Evolutionary conservation across 2,329 filamentous ascomycete genomes (phyloP), one percentile per base, ranked within the genome.

Genomic region (Coleophoma crateriformis): DNA sequence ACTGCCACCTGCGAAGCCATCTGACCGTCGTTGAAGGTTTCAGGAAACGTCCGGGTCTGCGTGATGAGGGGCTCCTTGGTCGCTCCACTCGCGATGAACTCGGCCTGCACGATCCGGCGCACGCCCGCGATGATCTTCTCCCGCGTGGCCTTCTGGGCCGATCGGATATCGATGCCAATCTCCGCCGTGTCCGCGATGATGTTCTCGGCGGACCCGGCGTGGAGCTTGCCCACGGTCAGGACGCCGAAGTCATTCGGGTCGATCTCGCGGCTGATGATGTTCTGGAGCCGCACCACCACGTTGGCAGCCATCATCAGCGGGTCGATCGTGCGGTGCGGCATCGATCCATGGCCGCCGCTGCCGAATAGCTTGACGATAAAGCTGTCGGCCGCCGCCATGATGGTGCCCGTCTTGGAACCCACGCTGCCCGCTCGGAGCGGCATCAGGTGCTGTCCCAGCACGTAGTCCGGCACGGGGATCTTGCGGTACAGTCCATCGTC

Each of bases 201-300:
- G 56, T 84, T 84, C 60, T 82, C 79, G 1, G 77, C 73, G 53
- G 79, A 72, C 1, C 81, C 81, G 0, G 77, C 79, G 51, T 81
- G 73, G n/a, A 84, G 63, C 47, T 71, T 73, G 8, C 77, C 78
- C 7, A 82, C 77, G 0, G 79, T 83, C 7, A 84, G 69, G 7
- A 84, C 81, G 12, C 72, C 77, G 12, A 73, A 67, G 49, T 83
- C 78, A 33, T 68, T 52, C 39, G 79, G 73, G 48, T 78, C 69
- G 3, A 78, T 65, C 62, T 82, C 79, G 10, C 80, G 67, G 19
- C 71, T 71, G 22, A 80, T 77, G 35, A 84, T 76, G n/a, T 71
- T 73, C 62, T 84, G 81, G n/a, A 84, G 66, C 15, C 78, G 67
- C 14, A 81, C 63, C 6, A 84, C 74, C 7, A 78, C 75, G 54